phyloP scores from a whole-genome alignment of 75 land plant genomes.

The Picea sitchensis region DNA sequence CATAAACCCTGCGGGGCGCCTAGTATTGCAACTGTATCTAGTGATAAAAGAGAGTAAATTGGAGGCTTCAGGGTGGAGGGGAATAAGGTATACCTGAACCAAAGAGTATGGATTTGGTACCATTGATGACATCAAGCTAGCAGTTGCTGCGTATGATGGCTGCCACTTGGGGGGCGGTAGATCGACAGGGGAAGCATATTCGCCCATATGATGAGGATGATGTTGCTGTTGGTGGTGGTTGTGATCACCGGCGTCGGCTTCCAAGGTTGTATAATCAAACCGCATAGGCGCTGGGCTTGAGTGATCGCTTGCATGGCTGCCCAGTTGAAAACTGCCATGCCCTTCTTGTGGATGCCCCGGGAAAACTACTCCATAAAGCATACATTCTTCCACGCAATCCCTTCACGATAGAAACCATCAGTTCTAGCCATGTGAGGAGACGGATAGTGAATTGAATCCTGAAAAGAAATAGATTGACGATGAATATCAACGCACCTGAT shows the following conservation, averaged over 20 bases:
- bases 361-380: background rate
- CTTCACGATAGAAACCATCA: background rate
- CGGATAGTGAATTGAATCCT: background rate
- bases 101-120: background rate
- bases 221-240: background rate
- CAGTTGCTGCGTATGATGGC: background rate
- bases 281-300: background rate
- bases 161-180: background rate
- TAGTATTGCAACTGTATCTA: background rate
- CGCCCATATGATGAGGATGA: slow-evolving; percentile 1
- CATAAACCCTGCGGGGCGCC: background rate
- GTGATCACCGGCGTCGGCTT: background rate
- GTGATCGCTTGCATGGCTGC: background rate
- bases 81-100: background rate
- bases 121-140: background rate
- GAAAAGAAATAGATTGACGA: background rate
- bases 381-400: background rate
- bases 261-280: background rate
- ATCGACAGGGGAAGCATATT: background rate
- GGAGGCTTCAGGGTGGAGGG: background rate
- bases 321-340: background rate
- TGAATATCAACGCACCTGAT: background rate
- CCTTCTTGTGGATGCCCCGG: background rate
- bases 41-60: background rate
- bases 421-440: background rate